phyloP scores from a whole-genome alignment of 164 flowering plant genomes.

The Akebia trifoliata region DNA sequence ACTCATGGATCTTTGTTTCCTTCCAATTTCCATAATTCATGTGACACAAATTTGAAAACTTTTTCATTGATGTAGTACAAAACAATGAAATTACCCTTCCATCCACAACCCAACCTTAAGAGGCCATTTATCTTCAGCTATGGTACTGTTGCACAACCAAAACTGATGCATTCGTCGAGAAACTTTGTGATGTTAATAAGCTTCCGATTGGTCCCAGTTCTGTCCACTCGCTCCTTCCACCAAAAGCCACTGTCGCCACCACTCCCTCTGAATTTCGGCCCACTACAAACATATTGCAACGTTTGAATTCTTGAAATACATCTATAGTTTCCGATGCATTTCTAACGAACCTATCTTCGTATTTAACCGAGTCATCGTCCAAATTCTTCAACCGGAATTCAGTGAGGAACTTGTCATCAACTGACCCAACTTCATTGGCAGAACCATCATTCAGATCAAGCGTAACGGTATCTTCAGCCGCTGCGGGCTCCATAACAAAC shows the following conservation, averaged over 20 bases:
- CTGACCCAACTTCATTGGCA: not conserved
- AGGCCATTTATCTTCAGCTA: no score
- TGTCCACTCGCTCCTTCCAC: constrained; percentile 37
- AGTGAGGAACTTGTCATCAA: constrained; percentile 31
- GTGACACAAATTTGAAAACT: no score
- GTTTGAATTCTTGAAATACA: constrained; percentile 13
- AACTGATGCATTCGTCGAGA: constrained; percentile 55
- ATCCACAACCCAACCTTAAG: no score
- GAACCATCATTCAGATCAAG: constrained; percentile 12
- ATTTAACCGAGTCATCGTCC: constrained; percentile 21
- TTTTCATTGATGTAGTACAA: no score
- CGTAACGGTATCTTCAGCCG: constrained; percentile 10
- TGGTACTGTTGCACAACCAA: constrained; percentile 55
- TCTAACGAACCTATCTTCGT: constrained; percentile 27
- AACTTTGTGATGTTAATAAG: constrained; percentile 39
- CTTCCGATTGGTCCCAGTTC: constrained; percentile 72
- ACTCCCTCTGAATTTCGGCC: constrained; percentile 43
- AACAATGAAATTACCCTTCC: no score
- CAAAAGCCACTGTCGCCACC: constrained; percentile 16
- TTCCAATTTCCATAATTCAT: no score
- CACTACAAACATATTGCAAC: constrained; percentile 45
- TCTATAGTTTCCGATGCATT: constrained; percentile 23
- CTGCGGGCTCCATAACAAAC: constrained; percentile 17
- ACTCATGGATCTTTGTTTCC: no score
- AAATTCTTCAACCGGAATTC: constrained; percentile 24